Conservation (phyloP, 208 protist species). For the Trichomonas tenax region DNA sequence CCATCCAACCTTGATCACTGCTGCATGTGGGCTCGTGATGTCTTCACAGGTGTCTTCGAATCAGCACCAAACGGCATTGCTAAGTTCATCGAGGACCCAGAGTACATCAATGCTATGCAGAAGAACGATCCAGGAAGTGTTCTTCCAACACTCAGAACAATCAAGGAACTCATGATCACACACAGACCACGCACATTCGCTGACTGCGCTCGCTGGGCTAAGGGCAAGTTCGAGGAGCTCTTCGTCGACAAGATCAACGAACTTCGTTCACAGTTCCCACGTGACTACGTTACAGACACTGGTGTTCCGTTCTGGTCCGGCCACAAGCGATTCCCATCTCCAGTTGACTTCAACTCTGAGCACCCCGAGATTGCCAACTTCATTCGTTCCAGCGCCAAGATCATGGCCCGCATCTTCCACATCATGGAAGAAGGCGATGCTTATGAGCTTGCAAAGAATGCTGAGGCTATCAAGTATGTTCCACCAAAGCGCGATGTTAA, state of each 20-base stretch:
- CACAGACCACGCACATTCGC: not conserved
- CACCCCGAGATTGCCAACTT: not conserved
- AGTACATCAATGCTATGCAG: not conserved
- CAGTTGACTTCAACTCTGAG: not conserved
- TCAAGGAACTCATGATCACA: not conserved
- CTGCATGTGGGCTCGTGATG: not conserved
- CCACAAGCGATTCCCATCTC: not conserved
- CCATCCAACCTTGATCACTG: slow-evolving; percentile 60
- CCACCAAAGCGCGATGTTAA: slow-evolving; percentile 25
- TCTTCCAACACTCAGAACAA: not conserved
- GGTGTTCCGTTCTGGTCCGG: slow-evolving; percentile 10
- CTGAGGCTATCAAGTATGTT: slow-evolving; percentile 48
- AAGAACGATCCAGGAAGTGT: not conserved
- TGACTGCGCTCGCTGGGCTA: not conserved
- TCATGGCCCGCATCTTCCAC: not conserved
- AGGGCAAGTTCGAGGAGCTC: not conserved
- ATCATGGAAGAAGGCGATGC: not conserved
- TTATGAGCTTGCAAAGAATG: slow-evolving; percentile 61
- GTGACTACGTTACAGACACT: not conserved
- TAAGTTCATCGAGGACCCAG: not conserved
- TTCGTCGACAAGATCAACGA: not conserved
- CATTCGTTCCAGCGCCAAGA: not conserved
- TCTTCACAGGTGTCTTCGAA: not conserved
- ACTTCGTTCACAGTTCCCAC: not conserved
- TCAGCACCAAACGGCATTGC: not conserved